Evolutionary conservation across 768 basidiomycete genomes (phyloP), one percentile per base, ranked within the genome.

Genomic region (Calocera cornea): DNA sequence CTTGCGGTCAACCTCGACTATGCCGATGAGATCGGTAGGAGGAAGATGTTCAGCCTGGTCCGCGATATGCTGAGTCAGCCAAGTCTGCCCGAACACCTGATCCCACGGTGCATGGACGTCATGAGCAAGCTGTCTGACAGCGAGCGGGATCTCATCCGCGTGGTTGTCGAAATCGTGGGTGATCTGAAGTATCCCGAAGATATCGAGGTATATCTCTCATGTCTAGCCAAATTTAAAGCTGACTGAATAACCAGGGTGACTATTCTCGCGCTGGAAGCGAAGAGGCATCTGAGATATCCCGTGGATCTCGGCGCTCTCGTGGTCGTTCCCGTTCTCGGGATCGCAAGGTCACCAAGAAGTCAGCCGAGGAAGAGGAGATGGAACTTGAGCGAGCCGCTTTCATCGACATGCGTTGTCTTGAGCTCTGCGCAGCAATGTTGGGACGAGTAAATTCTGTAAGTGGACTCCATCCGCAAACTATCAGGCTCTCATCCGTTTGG

Each of bases 151-250:
- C 80, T 97, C 38, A 91, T 95, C 71, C 85, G 89, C 2, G 82
- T 95, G 29, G 86, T 95, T 0, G 92, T 95, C 40, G 93, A 95
- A 73, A 87, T 90, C 38, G 83, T 97, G 0, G 86, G 89, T 66
- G 89, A 91, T 68, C 79, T 95, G 11, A 81, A 93, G 27, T 86
- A 86, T 75, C 75, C 77, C 5, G 79, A 77, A 17, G 76, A 79
- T 7, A 71, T 73, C 2, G 79, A 78, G 17, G 54, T 60, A 16
- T 31, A 27, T 60, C 10, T 16, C 60, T 14, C 34, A 14, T 60
- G 2, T 60, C 31, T 19, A 2, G 14, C 44, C 34, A 2, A 24
- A 31, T 10, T 40, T 16, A 3, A 41, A 33, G 1, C 33, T 38
- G 27, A 33, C 27, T 27, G 7, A 8, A 31, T 27, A 10, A 29